Base-by-base conservation (phyloP, 1,284 basidiomycete species). In the Polyporus tsugae region DNA sequence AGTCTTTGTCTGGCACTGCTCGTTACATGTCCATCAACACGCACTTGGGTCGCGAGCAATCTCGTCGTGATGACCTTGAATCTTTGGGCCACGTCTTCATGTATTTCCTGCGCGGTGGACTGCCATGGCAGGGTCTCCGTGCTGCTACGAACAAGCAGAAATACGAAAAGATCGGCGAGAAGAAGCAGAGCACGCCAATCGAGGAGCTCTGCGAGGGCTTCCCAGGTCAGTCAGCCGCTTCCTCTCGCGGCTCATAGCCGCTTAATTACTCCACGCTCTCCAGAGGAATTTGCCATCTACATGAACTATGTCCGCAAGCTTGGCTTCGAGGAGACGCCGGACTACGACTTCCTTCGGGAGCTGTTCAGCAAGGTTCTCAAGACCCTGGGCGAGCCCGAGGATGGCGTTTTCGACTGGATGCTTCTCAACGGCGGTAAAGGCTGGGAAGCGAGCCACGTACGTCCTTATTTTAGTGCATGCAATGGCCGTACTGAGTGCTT, bases 1-100 rank as follows among this genome's bases (percentile, higher is more conserved):
- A 99, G 87, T 98, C 96, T 73, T 84, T 99, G 66, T 98, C 96
- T 19, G 98, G 97, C 60, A 99, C 97, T 29, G 97, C 97, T 60
- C 94, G 97, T 65, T 99, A 99, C 86, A 99, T 98, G 86, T 97
- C 95, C 57, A 99, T 99, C 87, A 99, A 99, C 82, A 99, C 97
- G 29, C 97, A 99, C 81, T 85, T 99, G 75, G 97, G 97, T 53
- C 90, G 96, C 74, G 95, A 95, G 84, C 87, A 88, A 83, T 96
- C 95, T 60, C 91, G 96, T 72, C 87, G 96, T 73, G 96, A 98
- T 79, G 96, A 98, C 80, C 84, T 98, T 71, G 96, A 98, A 82
- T 96, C 95, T 36, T 84, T 98, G 65, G 96, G 97, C 0, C 96
- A 99, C 80, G 97, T 99, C 64, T 98, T 99, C 84, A 97, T 99